Conservation (phyloP, 2,329 filamentous ascomycete species). For the Drechslerella coelobrocha region DNA sequence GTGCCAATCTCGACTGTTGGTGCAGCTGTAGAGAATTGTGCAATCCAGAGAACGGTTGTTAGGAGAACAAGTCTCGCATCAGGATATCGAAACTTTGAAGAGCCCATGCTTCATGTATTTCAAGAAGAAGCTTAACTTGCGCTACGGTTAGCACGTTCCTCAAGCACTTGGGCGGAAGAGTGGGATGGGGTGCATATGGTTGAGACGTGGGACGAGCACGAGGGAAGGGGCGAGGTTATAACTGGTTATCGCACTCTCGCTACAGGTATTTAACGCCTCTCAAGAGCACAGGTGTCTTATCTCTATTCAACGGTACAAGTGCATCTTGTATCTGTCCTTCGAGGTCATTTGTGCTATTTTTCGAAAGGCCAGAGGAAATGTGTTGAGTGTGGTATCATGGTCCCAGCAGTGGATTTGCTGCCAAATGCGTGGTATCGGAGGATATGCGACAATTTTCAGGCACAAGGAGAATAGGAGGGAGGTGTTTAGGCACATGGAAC, state of each 20-base stretch:
- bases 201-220: constrained; percentile 31
- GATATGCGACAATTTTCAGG: constrained; percentile 33
- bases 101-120: constrained; percentile 7
- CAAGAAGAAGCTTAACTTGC: neutral
- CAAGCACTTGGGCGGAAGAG: constrained; percentile 10
- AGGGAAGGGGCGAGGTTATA: constrained; percentile 6
- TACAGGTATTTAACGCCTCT: constrained; percentile 17
- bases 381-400: constrained; percentile 45
- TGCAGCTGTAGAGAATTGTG: constrained; percentile 11
- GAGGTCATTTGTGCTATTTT: constrained; percentile 30
- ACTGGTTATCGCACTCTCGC: neutral
- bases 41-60: constrained; percentile 10
- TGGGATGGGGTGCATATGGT: neutral
- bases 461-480: constrained; percentile 3
- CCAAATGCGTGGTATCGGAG: constrained; percentile 39
- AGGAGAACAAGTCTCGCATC: neutral
- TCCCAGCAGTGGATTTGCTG: constrained; percentile 23
- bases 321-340: constrained; percentile 5
- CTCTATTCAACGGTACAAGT: neutral
- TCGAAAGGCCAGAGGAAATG: constrained; percentile 2
- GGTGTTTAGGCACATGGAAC: neutral
- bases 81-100: neutral
- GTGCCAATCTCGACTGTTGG: constrained; percentile 23
- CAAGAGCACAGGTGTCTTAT: constrained; percentile 32
- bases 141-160: constrained; percentile 19